Conservation (phyloP, 148 eudicot genomes). For the Gaultheria prostrata region DNA sequence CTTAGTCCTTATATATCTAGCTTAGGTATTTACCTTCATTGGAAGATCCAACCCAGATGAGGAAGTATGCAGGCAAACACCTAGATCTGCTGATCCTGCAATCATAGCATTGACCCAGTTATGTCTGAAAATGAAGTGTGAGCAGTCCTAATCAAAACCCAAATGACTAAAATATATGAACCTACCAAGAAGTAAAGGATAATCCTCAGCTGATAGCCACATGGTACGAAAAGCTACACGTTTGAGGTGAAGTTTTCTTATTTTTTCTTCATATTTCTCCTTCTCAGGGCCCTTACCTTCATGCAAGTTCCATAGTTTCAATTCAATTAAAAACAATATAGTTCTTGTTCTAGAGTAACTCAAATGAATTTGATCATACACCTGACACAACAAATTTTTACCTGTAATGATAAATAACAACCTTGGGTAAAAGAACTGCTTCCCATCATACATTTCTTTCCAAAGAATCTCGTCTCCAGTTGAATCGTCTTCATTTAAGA, state of each 20-base stretch:
- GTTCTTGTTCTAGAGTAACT: not conserved
- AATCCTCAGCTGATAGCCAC: slow-evolving; percentile 97
- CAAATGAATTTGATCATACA: not conserved
- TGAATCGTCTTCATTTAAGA: slow-evolving; percentile 74
- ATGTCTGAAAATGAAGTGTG: not conserved
- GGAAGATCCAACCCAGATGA: slow-evolving; percentile 99
- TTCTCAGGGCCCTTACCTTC: slow-evolving; percentile 97
- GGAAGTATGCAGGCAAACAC: slow-evolving; percentile 96
- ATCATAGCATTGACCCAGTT: slow-evolving; percentile 11
- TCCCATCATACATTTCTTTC: slow-evolving; percentile 56
- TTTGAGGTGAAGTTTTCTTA: slow-evolving; percentile 73
- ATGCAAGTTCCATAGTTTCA: slow-evolving; percentile 15
- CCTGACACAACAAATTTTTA: slow-evolving; percentile 23
- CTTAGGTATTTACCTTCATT: slow-evolving; percentile 50
- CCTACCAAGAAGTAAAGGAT: slow-evolving; percentile 90
- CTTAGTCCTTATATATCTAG: not conserved
- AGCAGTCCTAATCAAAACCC: not conserved
- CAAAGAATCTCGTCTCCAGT: slow-evolving; percentile 50
- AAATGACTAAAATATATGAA: not conserved
- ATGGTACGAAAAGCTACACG: slow-evolving; percentile 97
- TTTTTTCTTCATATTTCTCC: slow-evolving; percentile 81
- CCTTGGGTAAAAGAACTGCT: slow-evolving; percentile 64
- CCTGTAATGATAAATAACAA: slow-evolving; percentile 91
- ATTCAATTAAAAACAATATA: not conserved
- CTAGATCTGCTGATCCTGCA: slow-evolving; percentile 93